Base-by-base conservation (phyloP, 202 grass and related monocot species). In the Zizania palustris region DNA sequence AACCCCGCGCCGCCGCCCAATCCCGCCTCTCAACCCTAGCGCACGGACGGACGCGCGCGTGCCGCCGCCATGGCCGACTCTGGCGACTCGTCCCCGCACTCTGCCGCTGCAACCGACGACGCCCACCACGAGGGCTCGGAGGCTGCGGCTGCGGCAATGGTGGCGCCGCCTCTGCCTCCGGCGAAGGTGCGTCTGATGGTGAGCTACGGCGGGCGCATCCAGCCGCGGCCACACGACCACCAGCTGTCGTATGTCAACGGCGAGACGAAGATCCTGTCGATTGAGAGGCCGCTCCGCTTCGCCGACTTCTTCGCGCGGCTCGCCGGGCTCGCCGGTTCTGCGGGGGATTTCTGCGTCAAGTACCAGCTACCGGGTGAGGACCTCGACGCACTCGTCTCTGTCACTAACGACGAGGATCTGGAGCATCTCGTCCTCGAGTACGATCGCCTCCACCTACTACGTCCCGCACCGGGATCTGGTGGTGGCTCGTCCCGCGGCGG, bases 311-410 rank as follows among this genome's bases (percentile, higher is more conserved):
- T 58, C 45, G 84, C 92, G 10, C 89, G 89, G 59, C 63, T 99
- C 20, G 15, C 88, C 0, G 59, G 75, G 11, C 46, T 99, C 44
- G 69, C 73, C 0, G 65, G 61, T 14, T 15, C 49, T 15, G 44
- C 45, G 2, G 85, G 73, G n/a, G 83, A 85, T 15, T 3, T 99
- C 74, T 96, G 96, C 67, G 35, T 93, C 85, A 99, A 99, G 87
- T 99, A 99, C 75, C 96, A 99, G 78, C 92, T 99, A 8, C 96
- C 96, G 0, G 96, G 96, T n/a, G 96, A 99, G 88, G 96, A 99
- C 77, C 92, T 99, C 41, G 96, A 99, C 82, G 87, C 96, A 49
- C 96, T 99, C 53, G 75, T 99, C 77, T 93, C 96, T 56, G 83
- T 99, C 68, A 96, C 96, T 41, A 92, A 96, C 79, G 96, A 99